A percentile compares a stretch with the other conserved stretches of the same genome.
Evolutionary conservation across 768 basidiomycete genomes (phyloP).

Genomic region (Scleroderma bovista): DNA sequence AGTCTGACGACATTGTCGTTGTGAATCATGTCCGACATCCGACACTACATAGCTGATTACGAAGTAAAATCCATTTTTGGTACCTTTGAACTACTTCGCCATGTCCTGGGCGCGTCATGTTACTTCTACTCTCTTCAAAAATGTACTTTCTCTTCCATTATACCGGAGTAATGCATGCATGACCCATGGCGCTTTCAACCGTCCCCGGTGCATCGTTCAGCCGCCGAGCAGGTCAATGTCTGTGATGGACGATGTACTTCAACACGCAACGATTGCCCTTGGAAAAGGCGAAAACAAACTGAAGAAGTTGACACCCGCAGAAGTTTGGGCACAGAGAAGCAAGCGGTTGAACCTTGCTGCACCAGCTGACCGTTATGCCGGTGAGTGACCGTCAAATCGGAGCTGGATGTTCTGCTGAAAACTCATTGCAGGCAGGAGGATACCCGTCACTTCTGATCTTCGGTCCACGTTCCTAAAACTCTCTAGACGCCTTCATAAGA

Average conservation of each 20-base stretch:
- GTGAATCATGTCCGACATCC: constrained; percentile 19
- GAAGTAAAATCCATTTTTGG: constrained; percentile 4
- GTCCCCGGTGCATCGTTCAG: neutral
- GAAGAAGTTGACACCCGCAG: constrained; percentile 27
- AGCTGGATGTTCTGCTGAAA: constrained; percentile 3
- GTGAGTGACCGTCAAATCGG: constrained; percentile 28
- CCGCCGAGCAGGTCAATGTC: neutral
- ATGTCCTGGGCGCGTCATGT: constrained; percentile 20
- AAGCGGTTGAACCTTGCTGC: constrained; percentile 19
- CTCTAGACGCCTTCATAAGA: constrained; percentile 45
- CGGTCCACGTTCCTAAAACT: constrained; percentile 44
- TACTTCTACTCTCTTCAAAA: constrained; percentile 9
- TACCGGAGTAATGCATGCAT: neutral
- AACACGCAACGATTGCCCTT: neutral
- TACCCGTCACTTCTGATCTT: constrained; percentile 44
- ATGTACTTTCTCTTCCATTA: constrained; percentile 1
- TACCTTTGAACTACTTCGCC: neutral
- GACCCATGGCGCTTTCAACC: neutral
- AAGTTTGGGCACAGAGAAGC: constrained; percentile 30
- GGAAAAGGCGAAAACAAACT: constrained; percentile 10
- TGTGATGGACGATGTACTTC: neutral
- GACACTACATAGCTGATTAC: constrained; percentile 4
- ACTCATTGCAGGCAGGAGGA: constrained; percentile 50
- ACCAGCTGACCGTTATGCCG: constrained; percentile 52
- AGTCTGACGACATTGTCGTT: constrained; percentile 52